Percentiles rank a stretch among this genome's conserved stretches.
Evolutionary conservation across 768 basidiomycete genomes (phyloP).

Genomic region (Pleurotus cornucopiae): DNA sequence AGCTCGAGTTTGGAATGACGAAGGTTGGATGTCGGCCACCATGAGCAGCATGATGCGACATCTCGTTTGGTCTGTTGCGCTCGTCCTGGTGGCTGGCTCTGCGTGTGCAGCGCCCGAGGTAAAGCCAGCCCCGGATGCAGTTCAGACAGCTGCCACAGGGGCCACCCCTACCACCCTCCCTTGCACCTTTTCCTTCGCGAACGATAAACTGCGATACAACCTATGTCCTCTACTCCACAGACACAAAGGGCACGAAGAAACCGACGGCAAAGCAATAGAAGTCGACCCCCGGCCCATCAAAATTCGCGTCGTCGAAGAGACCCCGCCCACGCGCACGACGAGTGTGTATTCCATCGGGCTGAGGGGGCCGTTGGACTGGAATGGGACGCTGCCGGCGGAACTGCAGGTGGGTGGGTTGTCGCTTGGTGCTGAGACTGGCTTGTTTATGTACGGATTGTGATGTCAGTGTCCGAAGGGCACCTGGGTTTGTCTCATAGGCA

Average conservation of each 20-base stretch:
- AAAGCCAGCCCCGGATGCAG: too few species aligned
- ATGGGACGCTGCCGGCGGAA: constrained; percentile 24
- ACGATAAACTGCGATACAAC: not conserved
- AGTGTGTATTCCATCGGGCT: constrained; percentile 24
- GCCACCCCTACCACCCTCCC: not conserved
- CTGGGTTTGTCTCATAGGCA: constrained; percentile 26
- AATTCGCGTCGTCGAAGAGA: not conserved
- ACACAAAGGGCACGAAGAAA: not conserved
- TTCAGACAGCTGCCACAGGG: not conserved
- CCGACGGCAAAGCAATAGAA: not conserved
- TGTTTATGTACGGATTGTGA: not conserved
- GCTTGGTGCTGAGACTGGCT: not conserved
- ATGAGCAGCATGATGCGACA: too few species aligned
- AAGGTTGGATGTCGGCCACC: too few species aligned
- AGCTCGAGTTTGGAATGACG: too few species aligned
- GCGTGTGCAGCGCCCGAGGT: not conserved
- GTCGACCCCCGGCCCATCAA: constrained; percentile 1
- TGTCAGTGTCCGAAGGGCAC: constrained; percentile 27
- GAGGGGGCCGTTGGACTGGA: constrained; percentile 15
- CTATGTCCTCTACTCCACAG: constrained; percentile 3
- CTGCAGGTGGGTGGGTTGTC: constrained; percentile 21
- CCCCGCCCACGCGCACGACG: constrained; percentile 11
- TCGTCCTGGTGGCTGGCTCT: not conserved
- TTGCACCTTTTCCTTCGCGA: constrained; percentile 1
- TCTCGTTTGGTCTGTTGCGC: not conserved